phyloP scores from a whole-genome alignment of 331 rosid genomes.

The Saraca asoca region DNA sequence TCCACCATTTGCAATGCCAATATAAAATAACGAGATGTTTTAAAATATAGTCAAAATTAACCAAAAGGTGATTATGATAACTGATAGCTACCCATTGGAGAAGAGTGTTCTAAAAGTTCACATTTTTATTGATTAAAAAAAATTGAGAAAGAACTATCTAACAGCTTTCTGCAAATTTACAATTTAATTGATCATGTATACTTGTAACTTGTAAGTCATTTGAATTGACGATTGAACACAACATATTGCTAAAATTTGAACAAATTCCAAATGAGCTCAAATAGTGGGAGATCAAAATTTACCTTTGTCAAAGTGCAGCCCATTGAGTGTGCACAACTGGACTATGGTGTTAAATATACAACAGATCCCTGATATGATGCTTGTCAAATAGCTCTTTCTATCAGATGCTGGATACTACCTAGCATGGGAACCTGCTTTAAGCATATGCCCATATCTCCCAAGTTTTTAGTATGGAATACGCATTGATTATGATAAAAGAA shows the following conservation, averaged over 20 bases:
- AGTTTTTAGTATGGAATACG: not conserved
- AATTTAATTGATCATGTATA: too few species aligned
- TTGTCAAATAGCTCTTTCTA: constrained; percentile 1
- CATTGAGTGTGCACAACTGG: constrained; percentile 8
- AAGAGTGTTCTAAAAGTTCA: too few species aligned
- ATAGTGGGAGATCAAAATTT: not conserved
- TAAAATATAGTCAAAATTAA: too few species aligned
- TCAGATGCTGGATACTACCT: not conserved
- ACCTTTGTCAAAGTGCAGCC: constrained; percentile 29
- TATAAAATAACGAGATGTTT: too few species aligned
- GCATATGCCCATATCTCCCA: not conserved
- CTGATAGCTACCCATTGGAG: too few species aligned
- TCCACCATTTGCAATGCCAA: not conserved
- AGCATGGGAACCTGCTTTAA: not conserved
- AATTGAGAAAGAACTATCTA: too few species aligned
- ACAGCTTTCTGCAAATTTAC: too few species aligned
- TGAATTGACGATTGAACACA: not conserved
- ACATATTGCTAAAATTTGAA: not conserved
- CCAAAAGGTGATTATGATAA: too few species aligned
- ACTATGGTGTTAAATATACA: not conserved
- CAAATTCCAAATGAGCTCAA: not conserved
- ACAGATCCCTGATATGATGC: not conserved
- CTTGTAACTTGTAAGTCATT: not conserved
- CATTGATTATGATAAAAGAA: not conserved
- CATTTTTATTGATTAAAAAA: too few species aligned